A percentile compares a stretch with the other conserved stretches of the same genome.
Conservation (phyloP, 805 yeast species). For the Naumovozyma castellii region DNA sequence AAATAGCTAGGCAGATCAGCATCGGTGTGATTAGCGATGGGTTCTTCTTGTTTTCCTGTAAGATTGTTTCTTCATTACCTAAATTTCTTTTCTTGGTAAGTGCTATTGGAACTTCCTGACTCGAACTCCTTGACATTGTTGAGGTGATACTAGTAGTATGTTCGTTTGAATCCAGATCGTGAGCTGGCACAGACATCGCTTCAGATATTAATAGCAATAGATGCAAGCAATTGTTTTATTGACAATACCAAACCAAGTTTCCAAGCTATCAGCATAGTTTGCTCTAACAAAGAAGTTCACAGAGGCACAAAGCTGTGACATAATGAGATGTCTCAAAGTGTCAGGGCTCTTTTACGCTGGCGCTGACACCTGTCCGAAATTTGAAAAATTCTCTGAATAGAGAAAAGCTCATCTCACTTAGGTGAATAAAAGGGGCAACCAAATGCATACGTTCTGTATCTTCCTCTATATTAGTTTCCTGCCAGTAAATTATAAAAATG, state of each 20-base stretch:
- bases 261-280: too few species aligned
- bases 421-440: too few species aligned
- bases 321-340: not conserved
- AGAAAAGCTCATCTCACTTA: too few species aligned
- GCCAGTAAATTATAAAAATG: too few species aligned
- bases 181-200: not conserved
- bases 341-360: too few species aligned
- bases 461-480: too few species aligned
- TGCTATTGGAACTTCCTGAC: not conserved
- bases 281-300: not conserved
- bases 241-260: too few species aligned
- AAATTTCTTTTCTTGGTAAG: not conserved
- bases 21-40: constrained; percentile 9
- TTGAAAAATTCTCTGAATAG: too few species aligned
- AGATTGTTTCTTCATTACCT: not conserved
- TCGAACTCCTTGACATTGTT: not conserved
- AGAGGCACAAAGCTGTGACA: not conserved
- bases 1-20: constrained; percentile 43
- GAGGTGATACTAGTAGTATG: not conserved
- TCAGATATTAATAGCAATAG: too few species aligned
- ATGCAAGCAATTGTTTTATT: too few species aligned
- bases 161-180: not conserved
- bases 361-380: too few species aligned
- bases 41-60: not conserved
- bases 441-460: too few species aligned